Conservation (phyloP, 306 rosid species). For the barrel medic (Medicago truncatula) region MtrunA17r5.0-ANR NC_053047.1:11492501-11493000, state of each 20-base stretch:
- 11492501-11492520: constrained; percentile 38
- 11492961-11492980: too few species aligned
- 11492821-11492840: constrained; percentile 49
- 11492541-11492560: constrained; percentile 65
- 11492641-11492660: too few species aligned
- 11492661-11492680: neutral
- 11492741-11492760: too few species aligned
- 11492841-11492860: constrained; percentile 58
- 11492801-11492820: constrained; percentile 66
- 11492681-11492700: neutral
- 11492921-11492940: too few species aligned
- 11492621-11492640: neutral
- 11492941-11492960: too few species aligned
- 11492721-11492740: too few species aligned
- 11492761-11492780: neutral
- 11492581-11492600: neutral
- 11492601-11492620: neutral
- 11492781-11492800: neutral
- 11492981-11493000: too few species aligned
- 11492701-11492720: neutral
- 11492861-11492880: constrained; percentile 87
- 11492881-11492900: neutral
- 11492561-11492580: constrained; percentile 48
- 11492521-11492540: constrained; percentile 63
- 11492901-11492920: too few species aligned